Evolutionary conservation across 805 yeast species (phyloP).

Genomic region (Wickerhamiella sorbophila): DNA sequence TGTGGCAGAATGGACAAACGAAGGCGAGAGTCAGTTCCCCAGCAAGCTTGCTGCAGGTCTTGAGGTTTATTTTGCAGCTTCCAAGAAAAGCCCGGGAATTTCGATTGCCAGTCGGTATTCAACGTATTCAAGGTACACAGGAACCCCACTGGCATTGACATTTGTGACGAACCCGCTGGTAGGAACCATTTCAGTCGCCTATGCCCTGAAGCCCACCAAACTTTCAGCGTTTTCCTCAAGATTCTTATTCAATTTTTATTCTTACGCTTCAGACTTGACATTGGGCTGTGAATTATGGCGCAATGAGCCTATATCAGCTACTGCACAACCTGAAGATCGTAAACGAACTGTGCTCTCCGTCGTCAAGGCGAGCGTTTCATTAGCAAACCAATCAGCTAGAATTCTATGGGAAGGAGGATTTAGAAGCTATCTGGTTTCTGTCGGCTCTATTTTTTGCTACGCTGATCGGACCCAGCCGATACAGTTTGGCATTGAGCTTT

Average conservation of each 20-base stretch:
- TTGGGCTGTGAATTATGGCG: slow-evolving; percentile 80
- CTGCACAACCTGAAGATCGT: slow-evolving; percentile 2
- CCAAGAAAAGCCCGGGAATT: slow-evolving; percentile 75
- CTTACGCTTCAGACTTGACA: slow-evolving; percentile 75
- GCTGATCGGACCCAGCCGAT: slow-evolving; percentile 15
- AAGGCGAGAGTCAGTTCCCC: slow-evolving; percentile 12
- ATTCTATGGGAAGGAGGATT: slow-evolving; percentile 80
- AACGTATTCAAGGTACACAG: slow-evolving; percentile 72
- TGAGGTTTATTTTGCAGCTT: slow-evolving; percentile 78
- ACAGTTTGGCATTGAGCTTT: slow-evolving; percentile 14
- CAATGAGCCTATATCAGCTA: slow-evolving; percentile 21
- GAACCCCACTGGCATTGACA: slow-evolving; percentile 81
- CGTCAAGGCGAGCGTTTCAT: slow-evolving; percentile 55
- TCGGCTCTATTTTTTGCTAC: slow-evolving; percentile 36
- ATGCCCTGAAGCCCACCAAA: slow-evolving; percentile 61
- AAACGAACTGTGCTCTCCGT: slow-evolving; percentile 35
- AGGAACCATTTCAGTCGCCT: slow-evolving; percentile 80
- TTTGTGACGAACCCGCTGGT: slow-evolving; percentile 75
- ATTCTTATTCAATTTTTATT: slow-evolving; percentile 80
- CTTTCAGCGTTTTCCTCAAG: slow-evolving; percentile 66
- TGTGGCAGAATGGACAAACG: slow-evolving; percentile 27
- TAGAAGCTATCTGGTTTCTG: slow-evolving; percentile 61
- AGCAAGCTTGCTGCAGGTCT: slow-evolving; percentile 64
- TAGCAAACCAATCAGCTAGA: slow-evolving; percentile 46
- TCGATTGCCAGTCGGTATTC: slow-evolving; percentile 76